Evolutionary conservation across 2,329 filamentous ascomycete species (phyloP), one percentile per base, ranked within the genome.

Genomic region (Penicillium brasilianum): DNA sequence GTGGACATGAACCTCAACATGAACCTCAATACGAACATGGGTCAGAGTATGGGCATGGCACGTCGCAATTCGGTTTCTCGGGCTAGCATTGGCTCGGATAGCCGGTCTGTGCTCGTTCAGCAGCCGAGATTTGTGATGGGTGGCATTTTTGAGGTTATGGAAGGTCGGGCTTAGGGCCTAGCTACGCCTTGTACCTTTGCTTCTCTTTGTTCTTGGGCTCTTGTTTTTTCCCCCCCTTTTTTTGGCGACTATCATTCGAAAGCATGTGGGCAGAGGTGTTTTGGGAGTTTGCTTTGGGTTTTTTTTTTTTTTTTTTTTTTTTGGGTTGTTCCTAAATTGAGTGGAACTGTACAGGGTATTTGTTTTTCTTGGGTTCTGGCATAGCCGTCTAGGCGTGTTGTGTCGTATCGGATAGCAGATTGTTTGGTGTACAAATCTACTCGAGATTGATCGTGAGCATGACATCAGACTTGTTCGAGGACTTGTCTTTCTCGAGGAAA

Each of bases 81-180:
- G 10, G 34, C 50, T 10, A 53, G 34, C n/a, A 20, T n/a, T 4
- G 32, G 20, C 30, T 53, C 50, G 2, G 50, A 53, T 41, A 39
- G 6, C 7, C 51, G 36, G 14, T 41, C 51, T 16, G 37, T 36
- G 1, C 30, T 55, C 13, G 61, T 61, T 14, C 58, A 61, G 39
- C 72, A 72, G 63, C 77, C 77, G 18, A 68, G 72, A 18, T 78
- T 77, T 63, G 78, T 81, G 25, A 77, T 82, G 75, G 79, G 79
- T 16, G 80, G 80, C 9, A 82, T 82, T 36, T 78, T 80, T 58
- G 80, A 81, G 68, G 78, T 81, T 34, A 77, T 82, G 78, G 80
- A 81, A 61, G 78, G 76, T 13, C 64, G 66, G 22, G 74, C 72
- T 51, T 80, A 66, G 55, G n/a, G n/a, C n/a, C n/a, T n/a, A n/a